These are phyloP conservation scores for Cladosporium cucumerinum DNA, from an alignment of 2,329 filamentous ascomycete species.

Conservation along the genomic window DNA sequence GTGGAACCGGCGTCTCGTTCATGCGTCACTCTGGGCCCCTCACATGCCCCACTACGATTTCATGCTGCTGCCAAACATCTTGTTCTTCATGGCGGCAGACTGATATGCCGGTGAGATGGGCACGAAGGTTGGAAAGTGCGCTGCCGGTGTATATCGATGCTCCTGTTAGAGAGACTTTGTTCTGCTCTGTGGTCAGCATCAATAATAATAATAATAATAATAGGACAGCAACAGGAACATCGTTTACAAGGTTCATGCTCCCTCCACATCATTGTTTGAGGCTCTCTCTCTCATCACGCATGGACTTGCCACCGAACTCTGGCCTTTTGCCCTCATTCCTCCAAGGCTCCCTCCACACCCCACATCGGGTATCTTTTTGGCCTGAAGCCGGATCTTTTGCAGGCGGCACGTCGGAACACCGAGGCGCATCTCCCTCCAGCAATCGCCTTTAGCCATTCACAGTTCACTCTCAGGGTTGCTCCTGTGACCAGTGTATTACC, in stretches of 20 bases:
- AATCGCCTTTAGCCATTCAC: not conserved
- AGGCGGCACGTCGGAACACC: constrained; percentile 9
- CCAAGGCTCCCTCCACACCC: not conserved
- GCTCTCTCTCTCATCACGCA: not conserved
- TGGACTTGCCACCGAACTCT: not conserved
- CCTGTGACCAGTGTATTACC: constrained; percentile 1
- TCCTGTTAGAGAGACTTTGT: not conserved
- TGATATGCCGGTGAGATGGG: not conserved
- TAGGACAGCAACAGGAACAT: not conserved
- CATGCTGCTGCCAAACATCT: not conserved
- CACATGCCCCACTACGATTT: not conserved
- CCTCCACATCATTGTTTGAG: constrained; percentile 2
- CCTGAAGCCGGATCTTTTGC: not conserved
- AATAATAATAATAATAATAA: too few relatives aligned
- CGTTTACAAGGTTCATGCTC: not conserved
- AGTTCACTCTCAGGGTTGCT: not conserved
- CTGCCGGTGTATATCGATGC: not conserved
- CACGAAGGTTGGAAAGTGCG: not conserved
- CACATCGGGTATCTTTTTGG: constrained; percentile 5
- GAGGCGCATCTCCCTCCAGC: not conserved
- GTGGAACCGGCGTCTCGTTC: constrained; percentile 4
- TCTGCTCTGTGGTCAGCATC: not conserved
- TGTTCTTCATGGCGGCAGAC: not conserved
- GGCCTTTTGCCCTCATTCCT: not conserved
- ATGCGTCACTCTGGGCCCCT: constrained; percentile 2